phyloP scores from a whole-genome alignment of 2,329 filamentous ascomycete genomes.

The Aspergillus phoenicis region DNA sequence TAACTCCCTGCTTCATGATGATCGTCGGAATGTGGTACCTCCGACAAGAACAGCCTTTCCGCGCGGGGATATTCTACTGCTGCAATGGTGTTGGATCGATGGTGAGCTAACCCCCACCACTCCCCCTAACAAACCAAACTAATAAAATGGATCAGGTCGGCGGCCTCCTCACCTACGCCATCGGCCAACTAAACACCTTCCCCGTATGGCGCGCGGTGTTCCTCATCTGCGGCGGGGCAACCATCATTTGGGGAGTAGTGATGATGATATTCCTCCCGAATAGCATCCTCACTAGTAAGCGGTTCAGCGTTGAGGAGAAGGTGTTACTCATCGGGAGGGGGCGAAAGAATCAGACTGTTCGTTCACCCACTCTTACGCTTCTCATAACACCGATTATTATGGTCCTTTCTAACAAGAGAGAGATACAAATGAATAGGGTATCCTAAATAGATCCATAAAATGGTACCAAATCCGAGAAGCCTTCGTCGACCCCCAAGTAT shows the following conservation, averaged over 20 bases:
- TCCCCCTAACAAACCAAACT: background rate
- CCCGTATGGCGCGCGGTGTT: slow-evolving; percentile 51
- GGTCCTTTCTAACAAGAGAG: background rate
- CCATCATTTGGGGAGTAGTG: slow-evolving; percentile 46
- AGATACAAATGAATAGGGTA: slow-evolving; percentile 30
- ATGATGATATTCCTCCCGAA: slow-evolving; percentile 49
- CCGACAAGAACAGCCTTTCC: slow-evolving; percentile 50
- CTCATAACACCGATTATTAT: background rate
- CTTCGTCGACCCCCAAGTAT: slow-evolving; percentile 48
- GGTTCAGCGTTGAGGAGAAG: slow-evolving; percentile 49
- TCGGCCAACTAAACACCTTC: slow-evolving; percentile 47
- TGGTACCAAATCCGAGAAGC: slow-evolving; percentile 54
- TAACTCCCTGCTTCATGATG: slow-evolving; percentile 56
- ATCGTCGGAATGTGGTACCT: slow-evolving; percentile 56
- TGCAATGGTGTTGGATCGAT: slow-evolving; percentile 46
- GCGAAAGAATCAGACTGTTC: slow-evolving; percentile 17
- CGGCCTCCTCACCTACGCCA: slow-evolving; percentile 34
- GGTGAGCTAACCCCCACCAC: background rate
- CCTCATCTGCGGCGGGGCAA: slow-evolving; percentile 49
- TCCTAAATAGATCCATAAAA: slow-evolving; percentile 54
- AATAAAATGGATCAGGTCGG: slow-evolving; percentile 15
- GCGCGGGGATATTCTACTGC: slow-evolving; percentile 50
- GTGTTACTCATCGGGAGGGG: slow-evolving; percentile 46
- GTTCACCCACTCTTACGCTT: background rate
- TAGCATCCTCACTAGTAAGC: slow-evolving; percentile 46